A percentile compares a stretch with the other conserved stretches of the same genome.
Evolutionary conservation across 495 filamentous ascomycete genomes (phyloP).

Genomic region (Immersiella caudata): DNA sequence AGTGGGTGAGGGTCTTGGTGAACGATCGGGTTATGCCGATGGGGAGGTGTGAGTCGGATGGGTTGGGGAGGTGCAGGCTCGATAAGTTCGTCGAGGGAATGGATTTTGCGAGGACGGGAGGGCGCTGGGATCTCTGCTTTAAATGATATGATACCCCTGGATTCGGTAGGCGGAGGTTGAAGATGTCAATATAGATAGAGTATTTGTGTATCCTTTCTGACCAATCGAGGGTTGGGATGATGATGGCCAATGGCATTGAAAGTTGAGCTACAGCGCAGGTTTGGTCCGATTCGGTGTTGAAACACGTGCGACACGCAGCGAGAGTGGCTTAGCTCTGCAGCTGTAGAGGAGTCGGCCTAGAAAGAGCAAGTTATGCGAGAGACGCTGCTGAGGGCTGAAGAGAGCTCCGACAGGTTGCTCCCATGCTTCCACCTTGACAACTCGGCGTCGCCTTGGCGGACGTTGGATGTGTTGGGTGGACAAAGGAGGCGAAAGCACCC

Average conservation of each 20-base stretch:
- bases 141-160: constrained; percentile 12
- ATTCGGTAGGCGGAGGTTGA: background rate
- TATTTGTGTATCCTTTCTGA: background rate
- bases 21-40: constrained; percentile 80
- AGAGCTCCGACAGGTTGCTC: background rate
- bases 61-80: constrained; percentile 66
- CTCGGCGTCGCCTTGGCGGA: background rate
- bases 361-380: background rate
- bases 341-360: too few species aligned
- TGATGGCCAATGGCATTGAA: background rate
- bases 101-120: constrained; percentile 68
- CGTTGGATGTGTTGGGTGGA: background rate
- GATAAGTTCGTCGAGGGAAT: constrained; percentile 69
- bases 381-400: background rate
- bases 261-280: background rate
- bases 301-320: background rate
- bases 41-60: constrained; percentile 67
- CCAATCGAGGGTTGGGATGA: background rate
- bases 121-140: constrained; percentile 74
- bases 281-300: background rate
- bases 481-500: background rate
- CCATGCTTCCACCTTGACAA: background rate
- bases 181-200: background rate
- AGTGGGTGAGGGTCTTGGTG: constrained; percentile 73
- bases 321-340: background rate